phyloP scores from a whole-genome alignment of 768 basidiomycete genomes.

The Leucosporidium scottii region DNA sequence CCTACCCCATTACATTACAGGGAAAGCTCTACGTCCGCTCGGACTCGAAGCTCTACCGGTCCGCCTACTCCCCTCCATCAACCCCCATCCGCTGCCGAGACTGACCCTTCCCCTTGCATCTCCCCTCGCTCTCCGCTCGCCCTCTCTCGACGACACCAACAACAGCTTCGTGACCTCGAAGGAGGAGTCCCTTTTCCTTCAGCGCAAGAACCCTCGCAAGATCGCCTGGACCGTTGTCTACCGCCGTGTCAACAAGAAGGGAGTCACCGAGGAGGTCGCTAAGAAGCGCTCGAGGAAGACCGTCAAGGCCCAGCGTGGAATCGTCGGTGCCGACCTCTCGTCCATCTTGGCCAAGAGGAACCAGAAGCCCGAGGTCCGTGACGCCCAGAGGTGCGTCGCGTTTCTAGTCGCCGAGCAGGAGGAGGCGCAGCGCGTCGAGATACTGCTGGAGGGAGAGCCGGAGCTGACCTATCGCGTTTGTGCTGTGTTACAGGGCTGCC shows the following conservation, averaged over 20 bases:
- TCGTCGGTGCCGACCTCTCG: conserved; percentile 90
- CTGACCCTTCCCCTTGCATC: neutral
- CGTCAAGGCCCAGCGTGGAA: conserved; percentile 96
- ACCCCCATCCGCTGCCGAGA: neutral
- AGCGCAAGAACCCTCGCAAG: conserved; percentile 99
- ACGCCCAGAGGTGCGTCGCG: conserved; percentile 52
- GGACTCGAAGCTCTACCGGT: conserved; percentile 40
- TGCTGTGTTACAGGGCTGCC: conserved; percentile 16
- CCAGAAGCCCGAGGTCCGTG: conserved; percentile 72
- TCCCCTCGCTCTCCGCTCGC: neutral
- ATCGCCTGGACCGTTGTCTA: conserved; percentile 89
- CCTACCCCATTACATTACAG: neutral
- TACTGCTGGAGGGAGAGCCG: neutral
- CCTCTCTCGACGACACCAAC: no score
- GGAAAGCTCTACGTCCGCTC: conserved; percentile 38
- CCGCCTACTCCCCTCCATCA: neutral
- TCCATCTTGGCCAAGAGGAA: conserved; percentile 86
- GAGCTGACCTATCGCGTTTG: neutral
- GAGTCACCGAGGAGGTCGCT: conserved; percentile 95
- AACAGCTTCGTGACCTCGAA: conserved; percentile 90
- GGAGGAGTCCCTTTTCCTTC: conserved; percentile 91
- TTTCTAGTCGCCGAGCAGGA: conserved; percentile 7
- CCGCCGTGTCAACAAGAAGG: conserved; percentile 99
- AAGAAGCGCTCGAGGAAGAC: conserved; percentile 97
- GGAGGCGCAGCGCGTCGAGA: no score